Conservation (phyloP, 2,329 filamentous ascomycete genomes). For the Colletotrichum filicis region DNA sequence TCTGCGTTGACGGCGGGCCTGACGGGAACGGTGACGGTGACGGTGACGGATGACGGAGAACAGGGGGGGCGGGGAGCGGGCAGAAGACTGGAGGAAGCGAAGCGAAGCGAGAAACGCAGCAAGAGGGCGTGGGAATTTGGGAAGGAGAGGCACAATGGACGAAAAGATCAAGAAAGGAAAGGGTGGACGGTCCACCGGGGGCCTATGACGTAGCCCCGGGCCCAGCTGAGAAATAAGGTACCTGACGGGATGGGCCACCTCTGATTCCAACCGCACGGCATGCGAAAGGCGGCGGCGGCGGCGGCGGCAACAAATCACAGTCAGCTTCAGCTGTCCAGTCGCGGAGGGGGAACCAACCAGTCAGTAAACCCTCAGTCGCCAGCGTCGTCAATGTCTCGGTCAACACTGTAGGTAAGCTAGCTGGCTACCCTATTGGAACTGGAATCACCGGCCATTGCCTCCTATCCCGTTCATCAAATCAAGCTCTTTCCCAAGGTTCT, state of each 20-base stretch:
- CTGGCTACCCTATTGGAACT: neutral
- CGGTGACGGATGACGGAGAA: neutral
- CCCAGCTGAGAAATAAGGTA: constrained; percentile 14
- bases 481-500: neutral
- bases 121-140: neutral
- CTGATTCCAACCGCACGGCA: neutral
- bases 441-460: neutral
- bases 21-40: constrained; percentile 9
- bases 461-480: neutral
- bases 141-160: constrained; percentile 4
- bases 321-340: neutral
- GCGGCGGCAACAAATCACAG: neutral
- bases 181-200: constrained; percentile 21
- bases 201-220: constrained; percentile 28
- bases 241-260: neutral
- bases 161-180: constrained; percentile 29
- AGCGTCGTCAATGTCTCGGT: constrained; percentile 6
- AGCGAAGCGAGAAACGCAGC: constrained; percentile 5
- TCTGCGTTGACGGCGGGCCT: constrained; percentile 13
- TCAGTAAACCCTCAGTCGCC: neutral
- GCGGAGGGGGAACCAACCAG: neutral
- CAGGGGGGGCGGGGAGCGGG: neutral
- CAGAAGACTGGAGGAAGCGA: constrained; percentile 1
- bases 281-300: neutral
- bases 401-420: neutral